A percentile compares a stretch with the other conserved stretches of the same genome.
Evolutionary conservation across 2,329 filamentous ascomycete genomes (phyloP).

Genomic region (Sporothrix phasma): DNA sequence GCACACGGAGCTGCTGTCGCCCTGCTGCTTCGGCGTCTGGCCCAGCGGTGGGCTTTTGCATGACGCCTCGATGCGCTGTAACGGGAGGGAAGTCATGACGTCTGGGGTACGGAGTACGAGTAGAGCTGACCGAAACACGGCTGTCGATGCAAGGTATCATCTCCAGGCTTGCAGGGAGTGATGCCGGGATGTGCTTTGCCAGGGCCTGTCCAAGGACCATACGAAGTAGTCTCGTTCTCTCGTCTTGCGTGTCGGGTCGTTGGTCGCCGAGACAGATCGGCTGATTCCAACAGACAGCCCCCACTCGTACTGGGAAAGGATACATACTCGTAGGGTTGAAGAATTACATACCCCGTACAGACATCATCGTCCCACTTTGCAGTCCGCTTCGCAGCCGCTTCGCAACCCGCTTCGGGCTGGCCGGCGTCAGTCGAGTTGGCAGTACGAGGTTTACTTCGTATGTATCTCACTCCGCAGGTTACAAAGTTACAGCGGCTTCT

Average conservation of each 20-base stretch:
- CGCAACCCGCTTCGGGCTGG: no score
- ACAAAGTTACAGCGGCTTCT: not conserved
- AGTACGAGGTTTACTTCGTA: not conserved
- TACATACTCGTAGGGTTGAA: no score
- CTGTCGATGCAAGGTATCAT: not conserved
- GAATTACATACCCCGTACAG: not conserved
- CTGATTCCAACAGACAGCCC: not conserved
- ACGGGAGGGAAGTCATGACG: conserved; percentile 3
- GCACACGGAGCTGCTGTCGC: not conserved
- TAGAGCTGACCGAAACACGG: not conserved
- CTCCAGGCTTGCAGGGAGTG: no score
- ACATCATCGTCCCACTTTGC: conserved; percentile 4
- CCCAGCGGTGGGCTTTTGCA: not conserved
- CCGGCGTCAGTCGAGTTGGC: not conserved
- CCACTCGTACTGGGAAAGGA: no score
- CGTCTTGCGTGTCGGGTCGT: not conserved
- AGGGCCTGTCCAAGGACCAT: not conserved
- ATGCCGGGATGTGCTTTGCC: not conserved
- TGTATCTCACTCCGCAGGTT: no score
- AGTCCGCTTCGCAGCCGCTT: not conserved
- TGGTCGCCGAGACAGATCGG: not conserved
- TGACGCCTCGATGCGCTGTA: not conserved
- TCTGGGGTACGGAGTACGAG: no score
- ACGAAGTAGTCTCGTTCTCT: not conserved
- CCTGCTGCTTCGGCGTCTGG: not conserved